A percentile compares a stretch with the other conserved stretches of the same genome.
Evolutionary conservation across 2,329 filamentous ascomycete genomes (phyloP).

Genomic region (Aspergillus ruber): DNA sequence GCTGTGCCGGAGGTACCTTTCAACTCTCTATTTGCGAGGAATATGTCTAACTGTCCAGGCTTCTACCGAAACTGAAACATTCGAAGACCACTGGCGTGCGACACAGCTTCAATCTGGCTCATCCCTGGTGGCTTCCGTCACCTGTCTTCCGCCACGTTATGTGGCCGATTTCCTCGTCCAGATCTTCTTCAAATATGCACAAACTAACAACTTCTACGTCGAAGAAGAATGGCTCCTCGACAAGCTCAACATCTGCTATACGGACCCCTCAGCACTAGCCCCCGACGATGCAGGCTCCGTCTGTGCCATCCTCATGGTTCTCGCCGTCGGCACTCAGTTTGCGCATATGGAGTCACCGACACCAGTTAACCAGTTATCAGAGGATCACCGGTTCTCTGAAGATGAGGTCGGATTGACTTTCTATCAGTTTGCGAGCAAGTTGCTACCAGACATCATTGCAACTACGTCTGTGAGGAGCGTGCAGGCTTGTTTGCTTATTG

Average conservation of each 20-base stretch:
- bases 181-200: conserved; percentile 40
- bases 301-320: conserved; percentile 38
- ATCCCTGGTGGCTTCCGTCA: conserved; percentile 31
- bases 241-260: conserved; percentile 34
- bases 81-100: conserved; percentile 38
- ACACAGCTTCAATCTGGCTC: conserved; percentile 37
- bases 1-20: conserved; percentile 28
- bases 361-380: conserved; percentile 28
- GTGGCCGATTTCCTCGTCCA: conserved; percentile 39
- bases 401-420: conserved; percentile 52
- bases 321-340: conserved; percentile 41
- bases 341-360: conserved; percentile 36
- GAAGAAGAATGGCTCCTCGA: conserved; percentile 37
- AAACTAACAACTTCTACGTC: conserved; percentile 40
- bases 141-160: conserved; percentile 38
- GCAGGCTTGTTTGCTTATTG: conserved; percentile 53
- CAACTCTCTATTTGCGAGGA: not conserved
- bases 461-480: conserved; percentile 53
- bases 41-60: conserved; percentile 16
- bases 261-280: conserved; percentile 26
- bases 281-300: conserved; percentile 35
- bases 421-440: conserved; percentile 50
- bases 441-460: conserved; percentile 53
- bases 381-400: conserved; percentile 40
- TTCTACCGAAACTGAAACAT: conserved; percentile 30